Evolutionary conservation across 805 yeast genomes (phyloP).

Genomic region (Saturnispora hagleri): DNA sequence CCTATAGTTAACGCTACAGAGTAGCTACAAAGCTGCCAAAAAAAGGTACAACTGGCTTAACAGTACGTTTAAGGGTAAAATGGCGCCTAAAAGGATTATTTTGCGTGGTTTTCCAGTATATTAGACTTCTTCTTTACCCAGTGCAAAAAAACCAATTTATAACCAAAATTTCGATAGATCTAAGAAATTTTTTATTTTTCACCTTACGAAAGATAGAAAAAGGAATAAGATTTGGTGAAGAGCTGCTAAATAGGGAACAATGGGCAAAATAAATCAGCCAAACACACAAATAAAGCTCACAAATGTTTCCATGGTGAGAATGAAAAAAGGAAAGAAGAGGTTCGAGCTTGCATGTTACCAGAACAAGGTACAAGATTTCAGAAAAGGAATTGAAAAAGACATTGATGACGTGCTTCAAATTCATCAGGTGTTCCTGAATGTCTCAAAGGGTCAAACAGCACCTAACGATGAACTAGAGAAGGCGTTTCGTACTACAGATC

Average conservation of each 20-base stretch:
- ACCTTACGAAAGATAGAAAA: neutral
- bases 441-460: slow-evolving; percentile 90
- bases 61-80: neutral
- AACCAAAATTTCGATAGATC: neutral
- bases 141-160: neutral
- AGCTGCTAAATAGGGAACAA: slow-evolving; percentile 6
- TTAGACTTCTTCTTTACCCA: too few species aligned
- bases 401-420: slow-evolving; percentile 93
- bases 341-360: slow-evolving; percentile 96
- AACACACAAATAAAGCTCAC: slow-evolving; percentile 82
- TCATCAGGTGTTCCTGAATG: slow-evolving; percentile 88
- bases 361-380: slow-evolving; percentile 93
- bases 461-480: slow-evolving; percentile 71
- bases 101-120: neutral
- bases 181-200: neutral
- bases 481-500: slow-evolving; percentile 68
- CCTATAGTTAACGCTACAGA: neutral
- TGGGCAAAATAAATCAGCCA: slow-evolving; percentile 69
- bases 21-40: neutral
- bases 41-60: neutral
- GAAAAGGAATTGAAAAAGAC: slow-evolving; percentile 83
- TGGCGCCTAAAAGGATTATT: neutral
- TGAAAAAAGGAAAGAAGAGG: slow-evolving; percentile 84
- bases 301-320: slow-evolving; percentile 84
- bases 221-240: neutral